phyloP scores from a whole-genome alignment of 192 early-diverging fungal genomes.

The Dimargaris cristalligena region DNA sequence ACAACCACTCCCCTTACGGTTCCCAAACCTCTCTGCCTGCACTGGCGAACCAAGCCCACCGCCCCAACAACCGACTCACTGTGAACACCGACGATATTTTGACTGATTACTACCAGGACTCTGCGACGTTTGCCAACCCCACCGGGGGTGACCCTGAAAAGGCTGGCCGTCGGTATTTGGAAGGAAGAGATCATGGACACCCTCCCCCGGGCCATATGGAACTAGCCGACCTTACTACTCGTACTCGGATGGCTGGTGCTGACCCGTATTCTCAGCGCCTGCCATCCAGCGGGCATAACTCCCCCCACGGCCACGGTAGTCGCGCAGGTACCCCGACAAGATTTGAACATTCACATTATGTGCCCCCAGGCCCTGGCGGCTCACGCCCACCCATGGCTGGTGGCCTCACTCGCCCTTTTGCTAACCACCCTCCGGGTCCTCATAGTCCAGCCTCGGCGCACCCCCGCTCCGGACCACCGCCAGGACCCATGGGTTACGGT shows the following conservation, averaged over 20 bases:
- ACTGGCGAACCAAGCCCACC: too few species aligned
- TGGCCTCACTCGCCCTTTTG: neutral
- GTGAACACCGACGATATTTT: conserved; percentile 3
- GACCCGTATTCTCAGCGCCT: neutral
- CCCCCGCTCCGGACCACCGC: neutral
- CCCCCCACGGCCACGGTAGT: neutral
- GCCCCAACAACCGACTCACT: neutral
- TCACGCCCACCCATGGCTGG: neutral
- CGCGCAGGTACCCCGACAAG: neutral
- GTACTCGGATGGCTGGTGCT: too few species aligned
- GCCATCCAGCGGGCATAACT: neutral
- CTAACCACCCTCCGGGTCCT: neutral
- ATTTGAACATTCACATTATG: neutral
- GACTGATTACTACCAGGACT: neutral
- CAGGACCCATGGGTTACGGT: neutral
- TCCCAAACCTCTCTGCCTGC: too few species aligned
- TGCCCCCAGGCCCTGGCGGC: neutral
- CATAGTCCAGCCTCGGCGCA: neutral
- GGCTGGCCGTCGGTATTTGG: neutral
- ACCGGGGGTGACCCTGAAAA: too few species aligned
- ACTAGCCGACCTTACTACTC: too few species aligned
- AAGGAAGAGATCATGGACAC: neutral
- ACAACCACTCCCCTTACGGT: too few species aligned
- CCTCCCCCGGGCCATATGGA: too few species aligned
- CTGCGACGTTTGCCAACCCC: neutral